These are phyloP conservation scores for Poterioochromonas sp. DNA, from an alignment of 352 stramenopile genomes.

Conservation along the genomic window DNA sequence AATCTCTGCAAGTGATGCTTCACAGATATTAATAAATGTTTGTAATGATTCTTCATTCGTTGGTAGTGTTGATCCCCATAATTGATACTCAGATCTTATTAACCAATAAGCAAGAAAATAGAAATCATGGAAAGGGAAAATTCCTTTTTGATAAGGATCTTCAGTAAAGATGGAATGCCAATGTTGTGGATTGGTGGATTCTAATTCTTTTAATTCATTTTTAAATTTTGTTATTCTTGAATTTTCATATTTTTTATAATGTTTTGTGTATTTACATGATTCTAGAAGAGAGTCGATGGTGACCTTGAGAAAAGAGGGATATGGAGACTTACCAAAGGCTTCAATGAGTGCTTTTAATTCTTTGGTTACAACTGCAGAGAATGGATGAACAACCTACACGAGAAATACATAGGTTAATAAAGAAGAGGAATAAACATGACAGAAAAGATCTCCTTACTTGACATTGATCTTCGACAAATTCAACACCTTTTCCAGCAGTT, in stretches of 20 bases:
- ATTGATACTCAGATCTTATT: not conserved
- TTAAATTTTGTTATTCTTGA: not conserved
- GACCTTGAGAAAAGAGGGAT: too few relatives aligned
- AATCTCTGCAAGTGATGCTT: not conserved
- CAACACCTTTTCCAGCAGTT: not conserved
- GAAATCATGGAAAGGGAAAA: not conserved
- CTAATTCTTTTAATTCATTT: conserved; percentile 15
- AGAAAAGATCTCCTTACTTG: too few relatives aligned
- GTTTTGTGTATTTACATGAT: not conserved
- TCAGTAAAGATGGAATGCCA: not conserved
- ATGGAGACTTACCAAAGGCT: conserved; percentile 9
- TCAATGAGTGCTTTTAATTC: conserved; percentile 5
- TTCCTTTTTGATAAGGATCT: conserved; percentile 6
- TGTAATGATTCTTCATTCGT: not conserved
- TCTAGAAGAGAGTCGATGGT: not conserved
- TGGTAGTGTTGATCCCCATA: not conserved
- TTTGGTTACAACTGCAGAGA: not conserved
- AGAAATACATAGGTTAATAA: too few relatives aligned
- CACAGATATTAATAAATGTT: conserved; percentile 14
- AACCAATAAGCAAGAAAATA: not conserved
- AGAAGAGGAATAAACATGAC: too few relatives aligned
- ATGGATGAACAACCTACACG: not conserved
- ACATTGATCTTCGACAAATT: not conserved
- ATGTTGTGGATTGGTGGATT: not conserved
- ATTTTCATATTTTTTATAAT: conserved; percentile 17